Evolutionary conservation across 208 protist species (phyloP), one percentile per base, ranked within the genome.

Genomic region (Wallacemonas sp.): DNA sequence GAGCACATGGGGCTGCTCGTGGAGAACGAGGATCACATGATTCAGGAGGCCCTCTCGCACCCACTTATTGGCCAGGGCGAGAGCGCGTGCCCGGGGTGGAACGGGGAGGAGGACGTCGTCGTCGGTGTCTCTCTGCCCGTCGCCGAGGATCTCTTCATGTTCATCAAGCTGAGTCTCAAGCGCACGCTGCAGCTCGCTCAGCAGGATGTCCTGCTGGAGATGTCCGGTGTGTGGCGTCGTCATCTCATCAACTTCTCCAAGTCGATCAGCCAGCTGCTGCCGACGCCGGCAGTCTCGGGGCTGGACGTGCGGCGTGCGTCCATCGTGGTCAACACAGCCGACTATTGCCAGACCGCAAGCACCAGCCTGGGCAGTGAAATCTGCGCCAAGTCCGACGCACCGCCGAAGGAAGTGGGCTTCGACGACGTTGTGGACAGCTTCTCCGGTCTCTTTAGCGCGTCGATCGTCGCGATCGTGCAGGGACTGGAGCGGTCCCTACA

Each of bases 71-170:
- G 92, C 82, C 70, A 79, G 30, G 92, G 87, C 65, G 81, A 96
- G 41, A 78, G 71, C 49, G 46, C 80, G 1, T 95, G 90, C 70
- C 63, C 66, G 39, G 86, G 84, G 26, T 94, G 88, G 83, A 81
- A 82, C 62, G 76, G 67, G 32, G 78, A 87, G 24, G 74, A 85
- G 0, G 81, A 82, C 17, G 67, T 83, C 33, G 66, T 74, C 38
- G 75, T 74, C 11, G 89, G 88, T 30, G 70, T 76, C 3, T 74
- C 72, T 47, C 86, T 97, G 21, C 81, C 88, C n/a, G 69, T 91
- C n/a, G 80, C 90, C 2, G 84, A 92, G 70, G 89, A 97, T 61
- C 76, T 97, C 34, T 97, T 96, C 57, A 79, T 94, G 17, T 96
- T 94, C 70, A 95, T 97, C 66, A 93, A 93, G 69, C 81, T 94